Conservation (phyloP, 345 rosid species). For the Geranium brycei region DNA sequence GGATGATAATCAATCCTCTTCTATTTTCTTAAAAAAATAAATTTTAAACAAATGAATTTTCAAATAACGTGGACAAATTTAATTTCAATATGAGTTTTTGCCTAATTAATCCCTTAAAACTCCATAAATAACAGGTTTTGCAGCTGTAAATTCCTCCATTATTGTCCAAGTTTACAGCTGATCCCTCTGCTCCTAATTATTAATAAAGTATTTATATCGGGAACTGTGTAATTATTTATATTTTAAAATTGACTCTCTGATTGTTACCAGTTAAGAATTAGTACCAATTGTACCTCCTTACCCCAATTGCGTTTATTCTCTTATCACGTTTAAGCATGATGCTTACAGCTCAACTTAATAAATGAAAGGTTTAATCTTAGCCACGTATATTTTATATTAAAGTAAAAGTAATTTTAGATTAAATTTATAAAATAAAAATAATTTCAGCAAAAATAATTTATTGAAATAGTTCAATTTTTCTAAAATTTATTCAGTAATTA, state of each 20-base stretch:
- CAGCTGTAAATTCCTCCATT: conserved; percentile 21
- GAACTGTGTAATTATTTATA: conserved; percentile 15
- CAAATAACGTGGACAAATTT: background rate
- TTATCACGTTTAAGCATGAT: conserved; percentile 56
- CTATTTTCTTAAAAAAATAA: too few relatives aligned
- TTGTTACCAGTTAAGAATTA: conserved; percentile 15
- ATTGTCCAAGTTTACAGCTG: conserved; percentile 28
- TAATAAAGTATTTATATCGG: conserved; percentile 8
- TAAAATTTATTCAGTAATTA: too few relatives aligned
- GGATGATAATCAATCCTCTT: too few relatives aligned
- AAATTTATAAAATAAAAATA: too few relatives aligned
- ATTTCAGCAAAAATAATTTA: too few relatives aligned
- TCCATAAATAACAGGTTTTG: conserved; percentile 34
- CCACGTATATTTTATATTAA: conserved; percentile 22
- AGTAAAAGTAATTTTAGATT: too few relatives aligned
- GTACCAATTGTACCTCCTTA: conserved; percentile 11
- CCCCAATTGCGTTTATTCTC: conserved; percentile 23
- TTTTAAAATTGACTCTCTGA: conserved; percentile 13
- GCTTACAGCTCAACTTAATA: conserved; percentile 39
- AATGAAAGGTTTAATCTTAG: conserved; percentile 30
- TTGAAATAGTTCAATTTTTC: too few relatives aligned
- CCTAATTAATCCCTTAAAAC: conserved; percentile 13
- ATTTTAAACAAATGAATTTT: too few relatives aligned
- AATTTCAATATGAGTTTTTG: too few relatives aligned
- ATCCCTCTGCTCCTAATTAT: conserved; percentile 3